phyloP scores from a whole-genome alignment of 768 basidiomycete species.

The Clitopilus hobsonii region DNA sequence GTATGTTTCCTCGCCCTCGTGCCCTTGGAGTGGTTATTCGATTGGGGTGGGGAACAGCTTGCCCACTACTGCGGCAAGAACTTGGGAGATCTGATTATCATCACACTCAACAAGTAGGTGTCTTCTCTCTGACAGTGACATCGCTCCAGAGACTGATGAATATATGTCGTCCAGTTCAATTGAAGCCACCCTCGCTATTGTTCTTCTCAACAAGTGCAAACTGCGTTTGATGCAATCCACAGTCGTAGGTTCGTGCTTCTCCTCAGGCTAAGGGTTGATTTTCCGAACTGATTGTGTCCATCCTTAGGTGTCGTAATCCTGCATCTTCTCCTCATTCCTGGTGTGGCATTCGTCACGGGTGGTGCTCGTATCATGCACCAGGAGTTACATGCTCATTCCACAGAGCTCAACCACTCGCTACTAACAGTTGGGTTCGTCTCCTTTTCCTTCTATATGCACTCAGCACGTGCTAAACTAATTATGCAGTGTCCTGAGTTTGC shows the following conservation, averaged over 20 bases:
- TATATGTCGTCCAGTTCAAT: constrained; percentile 19
- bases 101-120: constrained; percentile 62
- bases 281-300: neutral
- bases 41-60: constrained; percentile 58
- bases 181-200: constrained; percentile 45
- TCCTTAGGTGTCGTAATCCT: constrained; percentile 58
- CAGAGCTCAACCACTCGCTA: constrained; percentile 63
- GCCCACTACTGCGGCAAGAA: constrained; percentile 55
- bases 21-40: constrained; percentile 61
- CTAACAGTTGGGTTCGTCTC: constrained; percentile 55
- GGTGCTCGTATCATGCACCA: constrained; percentile 64
- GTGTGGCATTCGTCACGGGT: constrained; percentile 60
- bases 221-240: constrained; percentile 65
- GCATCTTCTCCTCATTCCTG: constrained; percentile 68
- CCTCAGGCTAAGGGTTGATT: neutral
- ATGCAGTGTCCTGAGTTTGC: constrained; percentile 61
- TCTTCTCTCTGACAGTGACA: neutral
- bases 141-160: neutral
- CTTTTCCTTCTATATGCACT: neutral
- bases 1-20: constrained; percentile 66
- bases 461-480: neutral
- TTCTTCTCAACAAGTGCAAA: constrained; percentile 42
- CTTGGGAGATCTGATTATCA: constrained; percentile 61
- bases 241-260: constrained; percentile 43
- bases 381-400: constrained; percentile 59